These are phyloP conservation scores for Colletotrichum simmondsii DNA, from an alignment of 2,329 filamentous ascomycete genomes.

Conservation along the genomic window DNA sequence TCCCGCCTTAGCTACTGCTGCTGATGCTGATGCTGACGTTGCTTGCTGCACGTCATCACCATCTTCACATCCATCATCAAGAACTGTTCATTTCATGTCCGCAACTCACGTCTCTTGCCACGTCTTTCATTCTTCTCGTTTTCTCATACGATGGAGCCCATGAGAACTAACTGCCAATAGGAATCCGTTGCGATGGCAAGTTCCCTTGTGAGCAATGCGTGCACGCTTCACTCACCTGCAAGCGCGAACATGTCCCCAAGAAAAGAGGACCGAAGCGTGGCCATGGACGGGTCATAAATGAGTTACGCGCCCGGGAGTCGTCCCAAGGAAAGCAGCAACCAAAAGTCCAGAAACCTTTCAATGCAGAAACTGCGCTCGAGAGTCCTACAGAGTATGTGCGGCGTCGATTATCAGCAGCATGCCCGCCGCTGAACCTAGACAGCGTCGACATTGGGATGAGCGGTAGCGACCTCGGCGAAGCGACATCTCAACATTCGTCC, in stretches of 20 bases:
- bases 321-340: slow-evolving; percentile 46
- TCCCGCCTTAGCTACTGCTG: slow-evolving; percentile 6
- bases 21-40: background rate
- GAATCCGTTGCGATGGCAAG: slow-evolving; percentile 57
- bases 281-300: slow-evolving; percentile 71
- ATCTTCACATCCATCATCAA: slow-evolving; percentile 10
- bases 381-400: slow-evolving; percentile 47
- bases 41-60: slow-evolving; percentile 25
- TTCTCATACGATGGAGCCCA: background rate
- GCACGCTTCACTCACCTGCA: slow-evolving; percentile 69
- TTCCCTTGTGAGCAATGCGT: slow-evolving; percentile 70
- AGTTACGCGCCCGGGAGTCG: slow-evolving; percentile 63
- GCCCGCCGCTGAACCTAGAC: slow-evolving; percentile 35
- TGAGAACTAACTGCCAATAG: slow-evolving; percentile 38
- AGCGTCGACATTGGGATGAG: slow-evolving; percentile 32
- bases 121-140: background rate
- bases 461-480: slow-evolving; percentile 33
- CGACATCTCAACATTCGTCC: slow-evolving; percentile 28
- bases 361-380: slow-evolving; percentile 37
- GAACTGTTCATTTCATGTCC: slow-evolving; percentile 33
- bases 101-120: background rate
- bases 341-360: slow-evolving; percentile 17
- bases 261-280: slow-evolving; percentile 73
- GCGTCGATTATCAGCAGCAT: slow-evolving; percentile 34
- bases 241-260: slow-evolving; percentile 72